A percentile compares a stretch with the other conserved stretches of the same genome.
phyloP scores from a whole-genome alignment of 2,329 filamentous ascomycete genomes.

The Mariannaea elegans region DNA sequence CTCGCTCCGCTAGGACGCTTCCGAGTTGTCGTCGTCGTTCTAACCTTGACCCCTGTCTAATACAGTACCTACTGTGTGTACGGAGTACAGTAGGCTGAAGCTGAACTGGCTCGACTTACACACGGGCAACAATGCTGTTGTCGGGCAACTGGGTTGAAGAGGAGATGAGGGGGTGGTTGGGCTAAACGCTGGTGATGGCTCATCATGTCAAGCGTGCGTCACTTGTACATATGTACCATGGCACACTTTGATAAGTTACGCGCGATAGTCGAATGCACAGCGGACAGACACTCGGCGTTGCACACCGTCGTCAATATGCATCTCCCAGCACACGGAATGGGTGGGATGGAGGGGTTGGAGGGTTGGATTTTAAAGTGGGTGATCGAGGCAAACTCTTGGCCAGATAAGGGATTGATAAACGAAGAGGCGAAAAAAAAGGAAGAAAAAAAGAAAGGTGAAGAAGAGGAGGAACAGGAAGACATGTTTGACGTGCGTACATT shows the following conservation, averaged over 20 bases:
- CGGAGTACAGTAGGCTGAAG: neutral
- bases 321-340: neutral
- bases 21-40: constrained; percentile 6
- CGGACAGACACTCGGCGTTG: constrained; percentile 12
- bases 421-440: neutral
- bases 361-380: neutral
- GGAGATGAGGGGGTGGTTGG: no score
- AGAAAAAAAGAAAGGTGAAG: neutral
- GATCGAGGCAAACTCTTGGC: neutral
- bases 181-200: no score
- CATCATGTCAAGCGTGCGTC: no score
- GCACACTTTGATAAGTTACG: neutral
- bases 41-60: neutral
- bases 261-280: neutral
- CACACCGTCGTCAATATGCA: constrained; percentile 7
- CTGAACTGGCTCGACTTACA: no score
- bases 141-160: no score
- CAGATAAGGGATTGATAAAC: neutral
- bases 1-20: constrained; percentile 23
- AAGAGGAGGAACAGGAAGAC: no score
- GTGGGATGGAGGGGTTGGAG: constrained; percentile 1
- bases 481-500: neutral
- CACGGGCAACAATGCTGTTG: no score
- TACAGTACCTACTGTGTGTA: no score
- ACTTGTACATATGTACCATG: no score